phyloP scores from a whole-genome alignment of 2,329 filamentous ascomycete genomes.

The Hypomyces rosellus region DNA sequence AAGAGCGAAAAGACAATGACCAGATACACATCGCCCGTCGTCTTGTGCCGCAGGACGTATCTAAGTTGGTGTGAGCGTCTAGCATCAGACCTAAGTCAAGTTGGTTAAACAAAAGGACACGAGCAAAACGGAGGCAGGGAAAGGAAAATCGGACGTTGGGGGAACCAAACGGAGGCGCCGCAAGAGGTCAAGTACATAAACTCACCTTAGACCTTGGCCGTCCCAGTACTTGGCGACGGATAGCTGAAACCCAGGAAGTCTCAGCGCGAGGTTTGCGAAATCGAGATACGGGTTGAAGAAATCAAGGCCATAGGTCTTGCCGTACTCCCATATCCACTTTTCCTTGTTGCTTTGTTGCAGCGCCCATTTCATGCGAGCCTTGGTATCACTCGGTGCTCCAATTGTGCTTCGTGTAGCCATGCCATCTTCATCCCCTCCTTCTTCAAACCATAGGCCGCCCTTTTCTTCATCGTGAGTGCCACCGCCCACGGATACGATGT shows the following conservation, averaged over 20 bases:
- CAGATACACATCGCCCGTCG: conserved; percentile 68
- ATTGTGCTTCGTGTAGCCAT: conserved; percentile 36
- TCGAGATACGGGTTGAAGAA: conserved; percentile 94
- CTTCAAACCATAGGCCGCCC: conserved; percentile 53
- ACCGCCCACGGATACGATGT: conserved; percentile 62
- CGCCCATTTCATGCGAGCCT: conserved; percentile 55
- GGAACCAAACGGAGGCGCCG: not conserved
- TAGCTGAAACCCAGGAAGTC: conserved; percentile 65
- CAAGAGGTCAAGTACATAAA: conserved; percentile 9
- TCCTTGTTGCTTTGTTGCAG: conserved; percentile 42
- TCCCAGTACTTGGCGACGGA: conserved; percentile 76
- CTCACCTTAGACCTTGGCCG: conserved; percentile 68
- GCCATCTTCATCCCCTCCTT: conserved; percentile 58
- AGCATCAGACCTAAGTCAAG: conserved; percentile 21
- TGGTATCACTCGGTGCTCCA: conserved; percentile 47
- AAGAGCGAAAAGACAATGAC: conserved; percentile 76
- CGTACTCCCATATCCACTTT: conserved; percentile 50
- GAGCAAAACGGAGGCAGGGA: not conserved
- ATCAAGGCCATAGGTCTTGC: conserved; percentile 46
- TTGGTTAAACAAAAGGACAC: conserved; percentile 16
- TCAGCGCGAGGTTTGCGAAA: conserved; percentile 66
- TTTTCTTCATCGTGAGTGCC: conserved; percentile 40
- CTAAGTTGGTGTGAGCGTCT: conserved; percentile 77
- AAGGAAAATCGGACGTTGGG: not conserved
- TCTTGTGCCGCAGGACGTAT: conserved; percentile 82